Percentiles rank a stretch among this genome's conserved stretches.
Conservation (phyloP, 1,284 basidiomycete species). For the Ceratobasidium sp. region DNA sequence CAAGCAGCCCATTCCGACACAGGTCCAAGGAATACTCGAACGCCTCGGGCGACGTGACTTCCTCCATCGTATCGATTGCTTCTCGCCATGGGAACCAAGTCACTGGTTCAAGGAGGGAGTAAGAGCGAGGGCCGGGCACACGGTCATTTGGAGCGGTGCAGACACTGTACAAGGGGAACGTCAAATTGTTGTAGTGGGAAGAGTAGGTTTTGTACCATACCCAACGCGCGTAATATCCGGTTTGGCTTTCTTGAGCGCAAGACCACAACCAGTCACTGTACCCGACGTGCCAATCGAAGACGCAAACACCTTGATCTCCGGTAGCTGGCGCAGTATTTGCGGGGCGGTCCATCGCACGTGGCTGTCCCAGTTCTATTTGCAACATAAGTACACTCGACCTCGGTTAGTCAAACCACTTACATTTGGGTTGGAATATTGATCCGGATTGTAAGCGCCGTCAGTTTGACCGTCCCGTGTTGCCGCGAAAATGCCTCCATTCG, state of each 20-base stretch:
- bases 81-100: slow-evolving; percentile 36
- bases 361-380: slow-evolving; percentile 34
- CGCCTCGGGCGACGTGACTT: slow-evolving; percentile 25
- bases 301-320: slow-evolving; percentile 38
- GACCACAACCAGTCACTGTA: slow-evolving; percentile 37
- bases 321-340: slow-evolving; percentile 32
- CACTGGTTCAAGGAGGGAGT: slow-evolving; percentile 24
- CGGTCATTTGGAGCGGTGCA: slow-evolving; percentile 31
- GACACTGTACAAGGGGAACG: background rate
- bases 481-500: slow-evolving; percentile 43
- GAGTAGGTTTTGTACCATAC: background rate
- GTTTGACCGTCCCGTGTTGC: slow-evolving; percentile 36
- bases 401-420: background rate
- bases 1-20: slow-evolving; percentile 18
- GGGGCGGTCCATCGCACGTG: slow-evolving; percentile 44
- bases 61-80: slow-evolving; percentile 25
- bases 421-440: slow-evolving; percentile 42
- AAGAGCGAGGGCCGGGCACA: slow-evolving; percentile 7
- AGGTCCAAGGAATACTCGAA: slow-evolving; percentile 27
- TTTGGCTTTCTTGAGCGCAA: slow-evolving; percentile 27
- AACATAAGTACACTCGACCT: background rate
- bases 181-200: background rate
- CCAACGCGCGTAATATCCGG: slow-evolving; percentile 37
- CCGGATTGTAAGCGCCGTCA: slow-evolving; percentile 36
- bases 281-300: slow-evolving; percentile 42